phyloP scores from a whole-genome alignment of 1,139 yeast genomes.

The Candida buenavistaensis region DNA sequence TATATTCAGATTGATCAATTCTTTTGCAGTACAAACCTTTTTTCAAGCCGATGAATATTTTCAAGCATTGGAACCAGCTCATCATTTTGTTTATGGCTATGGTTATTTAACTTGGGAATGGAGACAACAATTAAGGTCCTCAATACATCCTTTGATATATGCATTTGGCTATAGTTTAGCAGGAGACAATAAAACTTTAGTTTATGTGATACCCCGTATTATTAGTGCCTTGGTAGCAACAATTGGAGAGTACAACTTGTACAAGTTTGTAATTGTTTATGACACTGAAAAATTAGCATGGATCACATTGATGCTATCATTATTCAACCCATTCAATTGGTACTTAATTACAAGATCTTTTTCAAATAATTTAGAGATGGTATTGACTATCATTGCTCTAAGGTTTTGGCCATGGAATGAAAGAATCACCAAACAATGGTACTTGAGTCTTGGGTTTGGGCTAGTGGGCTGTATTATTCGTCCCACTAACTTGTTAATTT shows the following conservation, averaged over 20 bases:
- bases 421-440: conserved; percentile 16
- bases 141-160: conserved; percentile 77
- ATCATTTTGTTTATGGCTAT: conserved; percentile 66
- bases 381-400: conserved; percentile 68
- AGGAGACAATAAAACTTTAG: conserved; percentile 13
- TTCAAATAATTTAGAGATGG: conserved; percentile 79
- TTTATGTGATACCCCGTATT: conserved; percentile 55
- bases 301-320: conserved; percentile 50
- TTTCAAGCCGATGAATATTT: conserved; percentile 97
- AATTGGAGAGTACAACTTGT: conserved; percentile 64
- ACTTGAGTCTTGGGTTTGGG: conserved; percentile 42
- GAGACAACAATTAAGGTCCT: conserved; percentile 71
- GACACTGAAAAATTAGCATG: conserved; percentile 42
- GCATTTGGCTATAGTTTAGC: conserved; percentile 38
- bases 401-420: conserved; percentile 70
- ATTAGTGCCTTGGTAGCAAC: conserved; percentile 72
- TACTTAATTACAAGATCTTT: conserved; percentile 79
- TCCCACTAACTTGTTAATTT: conserved; percentile 79
- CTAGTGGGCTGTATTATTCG: conserved; percentile 64
- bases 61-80: conserved; percentile 94
- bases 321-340: conserved; percentile 82
- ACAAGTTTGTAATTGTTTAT: conserved; percentile 44
- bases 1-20: conserved; percentile 46
- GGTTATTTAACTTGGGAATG: conserved; percentile 97
- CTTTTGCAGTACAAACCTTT: conserved; percentile 65